Base-by-base conservation (phyloP, 495 filamentous ascomycete genomes). In the Aspergillus baeticus region DNA sequence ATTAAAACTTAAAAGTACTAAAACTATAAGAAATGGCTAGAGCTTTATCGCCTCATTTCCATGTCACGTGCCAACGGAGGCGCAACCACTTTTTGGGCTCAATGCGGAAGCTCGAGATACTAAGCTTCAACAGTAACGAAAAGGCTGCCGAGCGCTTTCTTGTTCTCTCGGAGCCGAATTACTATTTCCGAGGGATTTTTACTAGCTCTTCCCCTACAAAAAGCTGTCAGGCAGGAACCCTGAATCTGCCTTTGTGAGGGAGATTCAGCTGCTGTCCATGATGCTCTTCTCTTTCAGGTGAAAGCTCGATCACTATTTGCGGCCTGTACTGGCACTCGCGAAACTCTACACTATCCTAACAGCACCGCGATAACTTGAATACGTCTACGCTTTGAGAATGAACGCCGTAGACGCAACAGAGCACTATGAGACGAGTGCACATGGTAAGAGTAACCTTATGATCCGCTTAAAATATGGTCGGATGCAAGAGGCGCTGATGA, bases 371-470 rank as follows among this genome's bases (percentile, higher is more conserved):
- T 1, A 45, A 20, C 4, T 34, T 44, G 17, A 20, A 33, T 29
- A 22, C 10, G 23, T 4, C 6, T 41, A 10, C 23, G 29, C 54
- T 18, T 8, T 34, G 57, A 86, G 60, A 65, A 96, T 93, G 91
- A 89, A 94, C 74, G 81, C 84, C 50, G 87, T 96, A 65, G 92
- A 96, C 76, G 91, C 87, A 62, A 93, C 92, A 57, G 86, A 90
- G 62, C 90, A 94, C 72, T 89, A 90, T 63, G 86, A 86, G 62
- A 78, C 79, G 53, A 72, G 76, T 59, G 76, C 79, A 35, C 73
- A 82, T 20, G 78, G 78, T 79, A 66, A 62, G 71, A 34, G 10
- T 22, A 59, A 63, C 50, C 5, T 38, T 14, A 59, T 50, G 18
- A 57, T 59, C 61, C 38, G 13, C 57, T 67, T 10, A 37, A 48